These are phyloP conservation scores for Saccharomyces kudriavzevii DNA, from an alignment of 805 yeast genomes.

Conservation along the genomic window DNA sequence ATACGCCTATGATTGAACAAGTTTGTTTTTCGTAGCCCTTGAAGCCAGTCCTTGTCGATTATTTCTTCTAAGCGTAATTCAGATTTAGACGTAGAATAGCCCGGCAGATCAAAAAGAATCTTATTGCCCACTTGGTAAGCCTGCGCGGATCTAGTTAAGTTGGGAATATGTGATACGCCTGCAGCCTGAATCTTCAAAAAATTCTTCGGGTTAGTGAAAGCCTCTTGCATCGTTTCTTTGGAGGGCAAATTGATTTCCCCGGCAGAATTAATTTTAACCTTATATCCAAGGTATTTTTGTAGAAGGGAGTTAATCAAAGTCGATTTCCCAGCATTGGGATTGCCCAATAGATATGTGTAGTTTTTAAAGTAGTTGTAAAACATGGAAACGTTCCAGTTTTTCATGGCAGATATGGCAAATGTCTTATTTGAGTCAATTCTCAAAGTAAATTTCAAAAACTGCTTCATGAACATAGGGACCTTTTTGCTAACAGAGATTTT, in stretches of 20 bases:
- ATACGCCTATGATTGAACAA: conserved; percentile 26
- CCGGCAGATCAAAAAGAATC: conserved; percentile 34
- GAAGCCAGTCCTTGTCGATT: conserved; percentile 24
- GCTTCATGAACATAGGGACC: conserved; percentile 28
- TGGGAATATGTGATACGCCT: conserved; percentile 49
- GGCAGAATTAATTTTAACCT: conserved; percentile 6
- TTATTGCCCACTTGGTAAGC: conserved; percentile 32
- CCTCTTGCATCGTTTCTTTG: conserved; percentile 1
- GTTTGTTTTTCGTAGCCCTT: conserved; percentile 28
- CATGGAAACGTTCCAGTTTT: conserved; percentile 24
- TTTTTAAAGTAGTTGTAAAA: conserved; percentile 16
- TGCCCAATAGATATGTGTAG: conserved; percentile 50
- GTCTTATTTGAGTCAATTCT: conserved; percentile 24
- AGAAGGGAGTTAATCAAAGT: conserved; percentile 45
- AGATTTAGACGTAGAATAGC: conserved; percentile 25
- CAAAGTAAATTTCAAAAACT: conserved; percentile 25
- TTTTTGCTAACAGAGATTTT: conserved; percentile 15
- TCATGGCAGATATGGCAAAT: conserved; percentile 20
- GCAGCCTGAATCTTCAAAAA: conserved; percentile 16
- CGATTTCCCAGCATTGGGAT: conserved; percentile 65
- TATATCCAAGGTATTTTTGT: conserved; percentile 21
- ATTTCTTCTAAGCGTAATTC: conserved; percentile 22
- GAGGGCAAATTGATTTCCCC: conserved; percentile 5
- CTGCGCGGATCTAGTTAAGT: conserved; percentile 54
- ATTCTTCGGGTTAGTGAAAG: conserved; percentile 1